Conservation (phyloP, 371 early-diverging fungal species). For the Rhizomucor miehei region DNA sequence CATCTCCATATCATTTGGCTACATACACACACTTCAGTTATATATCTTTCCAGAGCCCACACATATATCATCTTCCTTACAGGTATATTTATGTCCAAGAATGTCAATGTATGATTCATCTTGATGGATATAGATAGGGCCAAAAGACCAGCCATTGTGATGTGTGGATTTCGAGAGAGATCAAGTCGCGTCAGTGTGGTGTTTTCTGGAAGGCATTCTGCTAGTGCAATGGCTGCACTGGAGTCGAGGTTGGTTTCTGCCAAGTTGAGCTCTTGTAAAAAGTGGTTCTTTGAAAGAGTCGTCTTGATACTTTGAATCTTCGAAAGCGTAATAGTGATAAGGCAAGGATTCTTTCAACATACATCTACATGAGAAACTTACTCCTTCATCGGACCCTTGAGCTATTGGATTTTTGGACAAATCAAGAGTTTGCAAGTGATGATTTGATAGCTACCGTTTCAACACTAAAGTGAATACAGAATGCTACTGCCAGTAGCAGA, state of each 20-base stretch:
- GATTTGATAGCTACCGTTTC: conserved; percentile 27
- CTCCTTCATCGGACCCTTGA: conserved; percentile 36
- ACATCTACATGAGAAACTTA: conserved; percentile 14
- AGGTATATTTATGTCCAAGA: conserved; percentile 73
- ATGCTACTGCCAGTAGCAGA: background rate
- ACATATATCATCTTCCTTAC: conserved; percentile 23
- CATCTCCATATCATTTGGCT: conserved; percentile 66
- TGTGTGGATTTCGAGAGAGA: conserved; percentile 69
- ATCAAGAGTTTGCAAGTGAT: conserved; percentile 39
- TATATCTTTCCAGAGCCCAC: no score
- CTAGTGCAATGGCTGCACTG: conserved; percentile 67
- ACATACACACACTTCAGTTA: background rate
- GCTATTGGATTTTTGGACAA: conserved; percentile 36
- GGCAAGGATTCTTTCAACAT: background rate
- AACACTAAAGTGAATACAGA: background rate
- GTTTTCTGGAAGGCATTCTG: conserved; percentile 78
- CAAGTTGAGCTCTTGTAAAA: conserved; percentile 57
- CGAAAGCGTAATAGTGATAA: background rate
- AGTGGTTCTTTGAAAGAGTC: conserved; percentile 17
- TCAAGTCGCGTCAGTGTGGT: conserved; percentile 63
- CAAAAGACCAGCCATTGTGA: conserved; percentile 78
- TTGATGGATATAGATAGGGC: conserved; percentile 75
- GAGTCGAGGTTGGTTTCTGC: conserved; percentile 53
- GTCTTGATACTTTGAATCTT: conserved; percentile 17
- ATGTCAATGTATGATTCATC: conserved; percentile 72